Conservation (phyloP, 73 alveolate species). For the Blepharisma japonicum region DNA sequence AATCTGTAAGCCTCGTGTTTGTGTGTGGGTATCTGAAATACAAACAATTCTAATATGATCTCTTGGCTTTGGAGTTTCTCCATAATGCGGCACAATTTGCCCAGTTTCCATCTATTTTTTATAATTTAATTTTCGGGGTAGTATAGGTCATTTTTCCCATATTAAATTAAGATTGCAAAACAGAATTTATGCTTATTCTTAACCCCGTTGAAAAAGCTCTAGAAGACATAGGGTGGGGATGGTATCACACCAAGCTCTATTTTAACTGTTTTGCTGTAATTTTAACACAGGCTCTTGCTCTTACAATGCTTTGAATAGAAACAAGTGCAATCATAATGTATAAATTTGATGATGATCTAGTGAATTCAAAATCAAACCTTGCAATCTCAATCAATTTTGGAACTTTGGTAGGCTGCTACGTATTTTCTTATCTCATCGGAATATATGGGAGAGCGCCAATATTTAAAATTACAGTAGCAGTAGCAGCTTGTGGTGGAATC, state of each 20-base stretch:
- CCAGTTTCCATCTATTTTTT: not conserved
- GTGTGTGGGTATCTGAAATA: constrained; percentile 48
- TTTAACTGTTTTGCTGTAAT: not conserved
- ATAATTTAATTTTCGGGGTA: not conserved
- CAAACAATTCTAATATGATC: constrained; percentile 38
- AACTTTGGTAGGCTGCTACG: not conserved
- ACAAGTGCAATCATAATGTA: not conserved
- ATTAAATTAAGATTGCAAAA: not conserved
- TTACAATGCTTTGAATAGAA: not conserved
- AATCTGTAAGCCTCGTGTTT: not conserved
- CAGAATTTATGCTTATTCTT: not conserved
- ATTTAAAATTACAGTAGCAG: not conserved
- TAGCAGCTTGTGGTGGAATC: constrained; percentile 3
- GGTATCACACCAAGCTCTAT: not conserved
- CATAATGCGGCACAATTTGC: not conserved
- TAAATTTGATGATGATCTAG: not conserved
- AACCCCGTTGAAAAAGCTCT: not conserved
- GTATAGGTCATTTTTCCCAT: not conserved
- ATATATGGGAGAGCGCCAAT: not conserved
- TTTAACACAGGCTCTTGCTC: not conserved
- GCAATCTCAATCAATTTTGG: not conserved
- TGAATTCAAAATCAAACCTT: not conserved
- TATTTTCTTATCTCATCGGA: not conserved
- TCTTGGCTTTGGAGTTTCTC: constrained; percentile 12
- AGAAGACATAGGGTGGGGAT: not conserved